Evolutionary conservation across 306 rosid genomes (phyloP).

Genomic region (Quillaja saponaria): DNA sequence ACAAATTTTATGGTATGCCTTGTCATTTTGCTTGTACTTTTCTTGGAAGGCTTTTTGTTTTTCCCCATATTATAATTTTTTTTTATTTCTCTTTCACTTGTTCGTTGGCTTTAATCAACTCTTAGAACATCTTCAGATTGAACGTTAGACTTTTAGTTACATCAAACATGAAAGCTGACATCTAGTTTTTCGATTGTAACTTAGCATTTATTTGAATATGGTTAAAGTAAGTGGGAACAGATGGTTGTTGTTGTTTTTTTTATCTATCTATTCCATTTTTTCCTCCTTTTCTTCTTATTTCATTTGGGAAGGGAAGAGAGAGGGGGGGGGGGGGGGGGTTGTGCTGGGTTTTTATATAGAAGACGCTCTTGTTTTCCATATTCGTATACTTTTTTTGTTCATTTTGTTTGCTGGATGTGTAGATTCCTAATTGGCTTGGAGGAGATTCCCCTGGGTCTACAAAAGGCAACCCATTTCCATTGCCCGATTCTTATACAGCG

Average conservation of each 20-base stretch:
- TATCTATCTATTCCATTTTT: neutral
- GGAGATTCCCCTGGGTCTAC: slow-evolving; percentile 71
- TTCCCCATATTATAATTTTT: neutral
- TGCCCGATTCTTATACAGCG: slow-evolving; percentile 73
- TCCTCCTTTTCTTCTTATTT: neutral
- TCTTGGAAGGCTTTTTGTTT: neutral
- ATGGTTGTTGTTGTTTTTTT: neutral
- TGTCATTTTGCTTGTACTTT: slow-evolving; percentile 6
- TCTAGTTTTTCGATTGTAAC: neutral
- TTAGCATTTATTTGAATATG: neutral
- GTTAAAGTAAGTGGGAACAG: no score
- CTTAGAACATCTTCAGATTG: neutral
- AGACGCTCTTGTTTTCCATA: neutral
- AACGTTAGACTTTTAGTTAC: neutral
- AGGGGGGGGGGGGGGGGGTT: neutral
- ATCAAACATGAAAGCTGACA: neutral
- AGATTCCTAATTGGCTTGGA: slow-evolving; percentile 88
- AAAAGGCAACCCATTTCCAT: slow-evolving; percentile 69
- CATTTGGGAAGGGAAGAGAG: neutral
- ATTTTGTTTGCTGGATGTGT: slow-evolving; percentile 32
- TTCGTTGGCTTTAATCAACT: slow-evolving; percentile 1
- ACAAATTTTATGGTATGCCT: slow-evolving; percentile 77
- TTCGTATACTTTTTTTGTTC: slow-evolving; percentile 13
- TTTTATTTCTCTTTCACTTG: slow-evolving; percentile 14
- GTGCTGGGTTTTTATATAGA: neutral